Base-by-base conservation (phyloP, 148 eudicot genomes). In the Nyssa sinensis region DNA sequence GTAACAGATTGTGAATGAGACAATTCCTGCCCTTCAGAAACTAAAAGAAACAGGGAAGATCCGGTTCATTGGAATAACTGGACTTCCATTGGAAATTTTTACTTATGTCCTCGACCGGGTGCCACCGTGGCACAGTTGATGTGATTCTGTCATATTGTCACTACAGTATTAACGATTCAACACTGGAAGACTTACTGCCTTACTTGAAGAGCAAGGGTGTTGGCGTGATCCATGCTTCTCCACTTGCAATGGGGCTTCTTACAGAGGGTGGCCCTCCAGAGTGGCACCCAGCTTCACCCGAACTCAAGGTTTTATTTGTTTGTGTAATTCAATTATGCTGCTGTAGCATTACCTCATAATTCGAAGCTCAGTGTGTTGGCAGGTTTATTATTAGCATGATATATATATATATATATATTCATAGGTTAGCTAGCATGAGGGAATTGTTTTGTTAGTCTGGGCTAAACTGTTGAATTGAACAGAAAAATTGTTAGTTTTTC, bases 251-350 rank as follows among this genome's bases (percentile, higher is more conserved):
- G 99, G 99, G 99, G 47, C 99, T 96, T 84, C 98, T 88, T 74
- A 96, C 99, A 5, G 99, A 91, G 76, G 82, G 65, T 76, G 99
- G 98, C 44, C 94, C 97, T 73, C 99, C 99, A 13, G 94, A 89
- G 60, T 93, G 99, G 99, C 99, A 96, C 80, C 99, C 99, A 74
- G 99, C 99, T 78, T 85, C 99, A 57, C 73, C 84, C 35, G 97
- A 89, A 74, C 82, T 96, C 37, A 89, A 93, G 97, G 99, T 93
- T 34, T 44, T 0, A 49, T 16, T 5, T 33, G 19, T 31, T n/a
- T 21, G 5, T 74, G 13, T 32, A 12, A 27, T 66, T 23, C 24
- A 35, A 27, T 7, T 29, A 53, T 59, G n/a, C n/a, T n/a, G n/a
- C n/a, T n/a, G 27, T 39, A 61, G 31, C 32, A 27, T 17, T 24